Base-by-base conservation (phyloP, 2,329 filamentous ascomycete species). In the Ilyonectria robusta region DNA sequence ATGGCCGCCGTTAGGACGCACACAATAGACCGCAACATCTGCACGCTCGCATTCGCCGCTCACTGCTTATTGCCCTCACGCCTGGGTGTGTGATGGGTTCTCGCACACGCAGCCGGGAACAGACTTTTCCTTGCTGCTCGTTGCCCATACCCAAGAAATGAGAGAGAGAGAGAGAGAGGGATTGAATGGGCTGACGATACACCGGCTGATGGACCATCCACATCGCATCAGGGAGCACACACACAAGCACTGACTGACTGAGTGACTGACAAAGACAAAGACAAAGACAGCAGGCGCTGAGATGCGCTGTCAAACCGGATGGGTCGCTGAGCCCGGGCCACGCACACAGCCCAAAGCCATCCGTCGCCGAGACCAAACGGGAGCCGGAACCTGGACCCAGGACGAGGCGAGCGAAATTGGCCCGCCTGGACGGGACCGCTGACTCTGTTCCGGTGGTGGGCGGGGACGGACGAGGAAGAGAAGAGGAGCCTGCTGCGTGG, bases 391-490 rank as follows among this genome's bases (percentile, higher is more conserved):
- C 35, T 21, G 37, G 23, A 6, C 23, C 31, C 17, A 29, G 4
- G 37, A 53, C 58, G 46, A 61, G 58, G 58, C 58, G 63, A 66
- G 57, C 57, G 63, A 66, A 57, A 60, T 58, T 66, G 51, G 50
- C 40, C 57, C 57, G 61, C 31, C 44, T 44, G n/a, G 33, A 58
- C 60, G 23, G 60, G 54, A 47, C 51, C 33, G 53, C 60, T 63
- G 60, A 42, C 60, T 50, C 37, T 53, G 48, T 37, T 63, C 44
- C 60, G 53, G 31, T 33, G 8, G 31, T 33, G 31, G 31, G 31
- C 31, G 31, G 31, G 31, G 31, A 4, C 31, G 3, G 31, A 11
- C 8, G 60, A 50, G 47, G 15, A 63, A 50, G 54, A 23, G 31
- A 19, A 35, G 40, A 37, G 37, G 40, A 54, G 15, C 26, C 26